Base-by-base conservation (phyloP, 129 eudicot genomes). In the Flaveria trinervia region DNA sequence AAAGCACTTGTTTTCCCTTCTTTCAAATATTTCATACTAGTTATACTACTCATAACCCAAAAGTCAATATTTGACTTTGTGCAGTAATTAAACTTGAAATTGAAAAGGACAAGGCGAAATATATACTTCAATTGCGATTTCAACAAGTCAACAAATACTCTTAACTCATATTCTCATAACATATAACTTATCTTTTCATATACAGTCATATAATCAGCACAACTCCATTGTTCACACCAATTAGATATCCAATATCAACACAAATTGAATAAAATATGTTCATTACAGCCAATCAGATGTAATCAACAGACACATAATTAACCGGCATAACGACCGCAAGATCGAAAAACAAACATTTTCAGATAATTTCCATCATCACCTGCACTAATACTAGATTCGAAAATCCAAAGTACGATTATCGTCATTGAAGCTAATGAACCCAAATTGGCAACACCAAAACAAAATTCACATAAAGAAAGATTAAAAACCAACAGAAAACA, bases 21-120 rank as follows among this genome's bases (percentile, higher is more conserved):
- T 41, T 57, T 41, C 7, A 33, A 13, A 23, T 4, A 51, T 43
- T 13, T 44, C 26, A 20, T 26, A 66, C 13, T 64, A 10, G 73
- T 50, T 65, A 49, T 48, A 60, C 66, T 26, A 33, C 67, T 50
- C 65, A 50, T 65, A 65, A 57, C 52, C 81, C 57, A 77, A 69
- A 50, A 69, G 75, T 68, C 59, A 77, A 68, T 69, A 39, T 79
- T 36, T 60, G 72, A 20, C 71, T 13, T 70, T 78, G 15, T 26
- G 64, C 49, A 50, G 39, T 30, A 13, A 52, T 51, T 22, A 68
- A 68, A 10, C 8, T 20, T 45, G 33, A 48, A 64, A 26, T 17
- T 36, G 41, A 77, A 77, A 68, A 77, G 23, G 33, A 41, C 48
- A 44, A 23, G 6, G 18, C 60, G 20, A 62, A 79, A 49, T 36